These are phyloP conservation scores for Didymella segeticola DNA, from an alignment of 2,329 filamentous ascomycete species.

Conservation along the genomic window DNA sequence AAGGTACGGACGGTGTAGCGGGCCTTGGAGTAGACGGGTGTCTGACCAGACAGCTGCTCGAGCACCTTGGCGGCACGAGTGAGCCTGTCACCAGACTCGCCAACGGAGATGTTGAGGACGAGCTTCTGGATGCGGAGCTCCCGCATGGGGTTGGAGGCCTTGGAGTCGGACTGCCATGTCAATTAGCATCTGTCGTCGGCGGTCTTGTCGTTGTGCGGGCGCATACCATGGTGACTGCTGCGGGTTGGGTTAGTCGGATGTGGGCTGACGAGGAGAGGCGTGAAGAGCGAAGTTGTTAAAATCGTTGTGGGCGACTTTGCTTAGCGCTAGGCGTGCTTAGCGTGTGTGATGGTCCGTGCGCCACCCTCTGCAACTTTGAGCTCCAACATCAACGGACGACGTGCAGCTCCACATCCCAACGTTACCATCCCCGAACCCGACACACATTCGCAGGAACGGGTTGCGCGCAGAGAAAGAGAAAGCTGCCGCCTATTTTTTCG, in stretches of 20 bases:
- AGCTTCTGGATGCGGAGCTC: constrained; percentile 99
- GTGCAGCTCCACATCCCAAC: constrained; percentile 9
- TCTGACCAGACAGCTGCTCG: constrained; percentile 99
- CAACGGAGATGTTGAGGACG: constrained; percentile 99
- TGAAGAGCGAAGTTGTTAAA: too few species aligned
- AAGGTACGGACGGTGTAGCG: constrained; percentile 99
- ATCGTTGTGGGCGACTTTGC: too few species aligned
- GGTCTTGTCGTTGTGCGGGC: constrained; percentile 3
- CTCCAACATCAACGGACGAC: constrained; percentile 27
- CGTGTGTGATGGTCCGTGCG: constrained; percentile 11
- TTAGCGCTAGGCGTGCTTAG: constrained; percentile 20
- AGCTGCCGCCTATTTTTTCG: constrained; percentile 9
- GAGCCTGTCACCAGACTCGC: constrained; percentile 99
- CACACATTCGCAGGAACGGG: constrained; percentile 27
- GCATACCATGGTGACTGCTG: constrained; percentile 51
- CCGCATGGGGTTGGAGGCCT: constrained; percentile 97
- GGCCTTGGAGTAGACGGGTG: constrained; percentile 99
- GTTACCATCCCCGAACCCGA: constrained; percentile 33
- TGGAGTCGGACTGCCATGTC: constrained; percentile 55
- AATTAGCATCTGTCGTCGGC: constrained; percentile 32
- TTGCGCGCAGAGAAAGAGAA: constrained; percentile 13
- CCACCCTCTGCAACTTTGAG: constrained; percentile 23
- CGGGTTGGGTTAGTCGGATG: constrained; percentile 43
- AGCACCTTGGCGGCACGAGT: constrained; percentile 99
- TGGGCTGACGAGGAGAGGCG: constrained; percentile 38